phyloP scores from a whole-genome alignment of 257 asterid genomes.

The Solanum infundibuliforme region DNA sequence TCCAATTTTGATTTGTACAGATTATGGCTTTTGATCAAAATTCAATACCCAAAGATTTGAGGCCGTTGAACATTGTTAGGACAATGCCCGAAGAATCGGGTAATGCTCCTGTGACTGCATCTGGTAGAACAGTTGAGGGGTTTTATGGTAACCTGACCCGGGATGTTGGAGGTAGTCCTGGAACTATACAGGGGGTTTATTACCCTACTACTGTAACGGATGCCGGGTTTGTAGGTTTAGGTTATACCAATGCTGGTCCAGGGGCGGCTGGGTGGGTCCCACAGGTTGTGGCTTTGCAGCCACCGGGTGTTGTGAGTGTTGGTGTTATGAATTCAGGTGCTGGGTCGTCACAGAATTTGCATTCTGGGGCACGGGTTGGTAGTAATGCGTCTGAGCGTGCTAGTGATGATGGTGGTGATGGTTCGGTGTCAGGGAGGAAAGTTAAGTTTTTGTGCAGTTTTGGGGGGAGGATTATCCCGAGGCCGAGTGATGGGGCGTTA shows the following conservation, averaged over 20 bases:
- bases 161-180: conserved; percentile 37
- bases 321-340: conserved; percentile 22
- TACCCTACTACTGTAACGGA: conserved; percentile 44
- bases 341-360: conserved; percentile 24
- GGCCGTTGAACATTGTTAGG: conserved; percentile 57
- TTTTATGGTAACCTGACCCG: conserved; percentile 38
- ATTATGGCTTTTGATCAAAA: conserved; percentile 82
- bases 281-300: conserved; percentile 36
- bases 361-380: conserved; percentile 16
- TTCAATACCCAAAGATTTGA: conserved; percentile 61
- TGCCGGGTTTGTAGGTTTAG: conserved; percentile 41
- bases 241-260: conserved; percentile 33
- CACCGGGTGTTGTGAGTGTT: conserved; percentile 19
- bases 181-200: conserved; percentile 41
- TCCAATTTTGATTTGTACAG: neutral
- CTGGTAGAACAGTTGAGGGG: conserved; percentile 58
- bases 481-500: conserved; percentile 76
- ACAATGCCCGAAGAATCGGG: conserved; percentile 52
- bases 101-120: conserved; percentile 41
- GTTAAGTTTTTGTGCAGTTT: conserved; percentile 88
- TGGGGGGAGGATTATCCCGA: conserved; percentile 90
- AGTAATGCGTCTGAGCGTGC: conserved; percentile 47
- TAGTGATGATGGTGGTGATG: conserved; percentile 66
- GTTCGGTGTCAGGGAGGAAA: conserved; percentile 57
- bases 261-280: conserved; percentile 64